A percentile compares a stretch with the other conserved stretches of the same genome.
Conservation (phyloP, 768 basidiomycete species). For the Pisolithus sp. region DNA sequence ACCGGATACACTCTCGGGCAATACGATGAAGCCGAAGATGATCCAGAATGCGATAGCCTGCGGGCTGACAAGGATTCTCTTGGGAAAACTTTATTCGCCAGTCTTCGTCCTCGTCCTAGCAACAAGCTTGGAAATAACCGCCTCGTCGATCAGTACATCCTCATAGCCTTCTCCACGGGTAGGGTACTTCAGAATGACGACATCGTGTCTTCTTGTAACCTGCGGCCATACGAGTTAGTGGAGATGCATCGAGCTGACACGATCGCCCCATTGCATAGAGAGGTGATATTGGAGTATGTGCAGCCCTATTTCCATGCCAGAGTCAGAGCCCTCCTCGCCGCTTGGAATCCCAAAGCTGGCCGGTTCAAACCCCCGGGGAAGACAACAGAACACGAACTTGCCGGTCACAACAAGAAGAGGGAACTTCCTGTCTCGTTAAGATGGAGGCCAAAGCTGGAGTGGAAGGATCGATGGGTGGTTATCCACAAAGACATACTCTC, state of each 20-base stretch:
- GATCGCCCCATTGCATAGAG: slow-evolving; percentile 39
- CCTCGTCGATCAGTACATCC: slow-evolving; percentile 36
- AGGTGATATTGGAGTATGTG: slow-evolving; percentile 37
- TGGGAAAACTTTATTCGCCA: slow-evolving; percentile 6
- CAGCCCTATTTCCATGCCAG: slow-evolving; percentile 55
- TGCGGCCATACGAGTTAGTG: slow-evolving; percentile 59
- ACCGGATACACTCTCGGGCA: slow-evolving; percentile 18
- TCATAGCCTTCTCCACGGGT: slow-evolving; percentile 64
- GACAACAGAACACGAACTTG: slow-evolving; percentile 4
- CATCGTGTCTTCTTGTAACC: slow-evolving; percentile 48
- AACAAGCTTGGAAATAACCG: slow-evolving; percentile 9
- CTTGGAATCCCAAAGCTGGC: slow-evolving; percentile 25
- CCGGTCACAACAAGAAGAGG: slow-evolving; percentile 6
- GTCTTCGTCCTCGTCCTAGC: slow-evolving; percentile 5
- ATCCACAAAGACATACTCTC: slow-evolving; percentile 50
- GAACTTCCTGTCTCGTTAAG: slow-evolving; percentile 7
- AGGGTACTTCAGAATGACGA: slow-evolving; percentile 66
- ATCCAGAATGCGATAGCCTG: slow-evolving; percentile 23
- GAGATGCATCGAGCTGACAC: slow-evolving; percentile 52
- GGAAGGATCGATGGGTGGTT: slow-evolving; percentile 60
- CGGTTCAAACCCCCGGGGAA: slow-evolving; percentile 21
- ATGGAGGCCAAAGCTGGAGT: slow-evolving; percentile 42
- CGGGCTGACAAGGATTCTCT: slow-evolving; percentile 1
- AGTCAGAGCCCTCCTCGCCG: slow-evolving; percentile 45
- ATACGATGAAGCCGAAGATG: slow-evolving; percentile 28